Base-by-base conservation (phyloP, 176 grass and related monocot genomes). In the Metroxylon sagu region DNA sequence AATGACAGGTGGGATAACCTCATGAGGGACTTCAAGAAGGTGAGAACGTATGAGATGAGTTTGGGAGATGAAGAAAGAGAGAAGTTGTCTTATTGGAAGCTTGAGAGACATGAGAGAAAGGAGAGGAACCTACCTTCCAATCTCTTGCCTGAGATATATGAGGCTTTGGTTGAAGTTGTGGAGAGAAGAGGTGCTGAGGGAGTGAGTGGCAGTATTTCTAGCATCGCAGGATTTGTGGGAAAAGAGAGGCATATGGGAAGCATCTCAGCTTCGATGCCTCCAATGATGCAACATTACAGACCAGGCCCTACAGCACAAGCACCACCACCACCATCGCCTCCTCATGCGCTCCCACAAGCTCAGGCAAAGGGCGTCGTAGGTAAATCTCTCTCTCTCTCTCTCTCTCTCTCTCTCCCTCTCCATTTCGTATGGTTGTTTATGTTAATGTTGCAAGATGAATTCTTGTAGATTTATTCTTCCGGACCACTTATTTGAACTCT, bases 1-100 rank as follows among this genome's bases (percentile, higher is more conserved):
- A 73, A 73, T 50, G 70, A 63, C 59, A 35, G 70, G 29, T 73
- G 70, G 70, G 70, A 73, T 53, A 73, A 73, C 28, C 70, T 73
- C 50, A 73, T 73, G 70, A 62, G 70, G 28, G 70, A 73, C 16
- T 73, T 27, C 59, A 73, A 73, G 29, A 73, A 73, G 70, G 70
- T 73, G 15, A 62, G 59, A 62, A 29, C 70, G 14, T 73, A 73
- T 12, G 59, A 73, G 59, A 39, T n/a, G 58, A 72, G 26, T 26
- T 53, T 26, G 28, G 48, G n/a, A 10, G 25, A 12, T 4, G 25
- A 27, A 50, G 19, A 5, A 19, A 43, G 35, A 14, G 19, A 18
- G 31, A 49, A 5, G 25, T 4, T 50, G 16, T 64, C 59, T 27
- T 73, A 73, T 25, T 73, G 70, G 70, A 73, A 62, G 18, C 50